Evolutionary conservation across 305 asterid species (phyloP).

Genomic region (Solanum aculeatissimum): DNA sequence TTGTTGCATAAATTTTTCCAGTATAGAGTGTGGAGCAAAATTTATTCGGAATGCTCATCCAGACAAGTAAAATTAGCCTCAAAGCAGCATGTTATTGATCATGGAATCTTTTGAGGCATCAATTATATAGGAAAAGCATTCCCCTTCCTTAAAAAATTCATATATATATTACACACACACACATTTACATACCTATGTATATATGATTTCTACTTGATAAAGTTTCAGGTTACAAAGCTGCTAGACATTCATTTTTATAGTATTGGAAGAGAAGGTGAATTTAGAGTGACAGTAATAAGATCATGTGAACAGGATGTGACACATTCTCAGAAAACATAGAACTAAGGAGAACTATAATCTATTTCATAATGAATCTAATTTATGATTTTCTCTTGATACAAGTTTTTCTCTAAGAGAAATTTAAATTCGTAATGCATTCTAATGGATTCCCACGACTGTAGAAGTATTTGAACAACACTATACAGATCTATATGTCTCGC

Average conservation of each 20-base stretch:
- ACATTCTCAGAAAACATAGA: neutral
- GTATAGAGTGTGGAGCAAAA: neutral
- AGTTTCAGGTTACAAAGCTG: neutral
- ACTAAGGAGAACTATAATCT: neutral
- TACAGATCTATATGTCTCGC: neutral
- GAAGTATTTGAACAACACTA: neutral
- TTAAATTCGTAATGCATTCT: neutral
- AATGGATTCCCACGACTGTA: neutral
- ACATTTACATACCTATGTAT: neutral
- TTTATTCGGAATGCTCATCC: neutral
- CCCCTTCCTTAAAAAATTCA: neutral
- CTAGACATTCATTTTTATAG: neutral
- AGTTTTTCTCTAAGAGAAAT: neutral
- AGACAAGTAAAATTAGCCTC: neutral
- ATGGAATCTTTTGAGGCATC: neutral
- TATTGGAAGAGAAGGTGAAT: neutral
- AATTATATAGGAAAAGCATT: neutral
- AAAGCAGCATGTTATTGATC: neutral
- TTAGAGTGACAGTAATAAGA: neutral
- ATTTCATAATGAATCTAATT: neutral
- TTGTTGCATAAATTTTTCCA: neutral
- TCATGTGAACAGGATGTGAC: neutral
- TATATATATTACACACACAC: neutral
- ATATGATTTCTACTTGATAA: neutral
- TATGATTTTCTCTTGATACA: neutral